phyloP scores from a whole-genome alignment of 2,329 filamentous ascomycete species.

The Chalaropsis thielavioides region DNA sequence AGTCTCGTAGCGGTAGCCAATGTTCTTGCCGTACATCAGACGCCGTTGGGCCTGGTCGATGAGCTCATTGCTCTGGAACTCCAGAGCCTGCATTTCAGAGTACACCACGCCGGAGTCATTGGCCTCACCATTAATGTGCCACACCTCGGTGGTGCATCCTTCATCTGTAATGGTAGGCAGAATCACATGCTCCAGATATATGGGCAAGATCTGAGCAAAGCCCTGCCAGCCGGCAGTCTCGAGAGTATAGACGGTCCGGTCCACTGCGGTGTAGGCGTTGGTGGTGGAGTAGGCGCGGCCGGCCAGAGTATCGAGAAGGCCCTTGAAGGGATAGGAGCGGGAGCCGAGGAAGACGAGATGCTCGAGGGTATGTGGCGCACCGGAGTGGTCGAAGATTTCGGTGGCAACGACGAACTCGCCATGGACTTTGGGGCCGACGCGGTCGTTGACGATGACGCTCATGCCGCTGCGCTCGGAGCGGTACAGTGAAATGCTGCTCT shows the following conservation, averaged over 20 bases:
- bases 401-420: constrained; percentile 93
- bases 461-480: constrained; percentile 88
- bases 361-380: constrained; percentile 76
- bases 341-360: constrained; percentile 82
- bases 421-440: constrained; percentile 84
- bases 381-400: constrained; percentile 94
- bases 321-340: constrained; percentile 85
- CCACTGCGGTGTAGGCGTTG: constrained; percentile 93
- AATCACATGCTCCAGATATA: constrained; percentile 90
- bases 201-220: constrained; percentile 83
- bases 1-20: constrained; percentile 95
- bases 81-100: constrained; percentile 94
- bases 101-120: constrained; percentile 96
- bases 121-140: constrained; percentile 84
- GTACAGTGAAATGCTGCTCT: constrained; percentile 83
- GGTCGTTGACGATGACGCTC: constrained; percentile 82
- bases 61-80: constrained; percentile 70
- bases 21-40: constrained; percentile 71
- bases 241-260: constrained; percentile 91
- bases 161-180: constrained; percentile 85
- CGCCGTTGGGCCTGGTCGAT: constrained; percentile 75
- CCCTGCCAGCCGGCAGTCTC: constrained; percentile 95
- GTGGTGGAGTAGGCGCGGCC: constrained; percentile 86
- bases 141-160: constrained; percentile 86
- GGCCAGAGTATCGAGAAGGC: constrained; percentile 83